A percentile compares a stretch with the other conserved stretches of the same genome.
Evolutionary conservation across 2,329 filamentous ascomycete genomes (phyloP).

Genomic region (Ophiostoma piceae): DNA sequence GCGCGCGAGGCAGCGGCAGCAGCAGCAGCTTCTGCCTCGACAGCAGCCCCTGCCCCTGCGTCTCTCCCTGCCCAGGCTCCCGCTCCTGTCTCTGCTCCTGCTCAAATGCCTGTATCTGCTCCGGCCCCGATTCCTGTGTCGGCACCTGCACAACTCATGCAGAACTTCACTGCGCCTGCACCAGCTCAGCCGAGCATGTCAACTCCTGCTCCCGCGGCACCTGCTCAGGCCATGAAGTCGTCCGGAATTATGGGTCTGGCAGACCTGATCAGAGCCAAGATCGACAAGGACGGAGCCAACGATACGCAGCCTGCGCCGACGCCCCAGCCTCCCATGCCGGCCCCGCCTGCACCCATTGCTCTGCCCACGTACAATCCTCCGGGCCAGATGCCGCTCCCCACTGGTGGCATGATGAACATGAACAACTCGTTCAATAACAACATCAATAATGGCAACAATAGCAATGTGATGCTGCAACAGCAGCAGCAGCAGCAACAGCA

Average conservation of each 20-base stretch:
- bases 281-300: slow-evolving; percentile 23
- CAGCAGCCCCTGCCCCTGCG: background rate
- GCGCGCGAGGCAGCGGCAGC: background rate
- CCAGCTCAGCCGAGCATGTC: background rate
- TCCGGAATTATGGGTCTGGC: slow-evolving; percentile 26
- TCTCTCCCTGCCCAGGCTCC: background rate
- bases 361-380: background rate
- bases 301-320: background rate
- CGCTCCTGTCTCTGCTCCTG: background rate
- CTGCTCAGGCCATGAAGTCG: background rate
- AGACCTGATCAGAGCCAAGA: slow-evolving; percentile 30
- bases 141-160: background rate
- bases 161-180: background rate
- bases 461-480: slow-evolving; percentile 26
- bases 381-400: background rate
- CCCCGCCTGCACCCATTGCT: background rate
- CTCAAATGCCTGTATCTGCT: background rate
- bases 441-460: slow-evolving; percentile 15
- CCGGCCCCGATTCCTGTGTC: background rate
- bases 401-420: background rate
- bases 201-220: background rate
- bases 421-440: background rate
- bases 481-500: background rate
- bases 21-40: background rate
- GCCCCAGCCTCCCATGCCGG: slow-evolving; percentile 7